These are phyloP conservation scores for Delonix regia DNA, from an alignment of 306 rosid species.

Conservation along the genomic window DNA sequence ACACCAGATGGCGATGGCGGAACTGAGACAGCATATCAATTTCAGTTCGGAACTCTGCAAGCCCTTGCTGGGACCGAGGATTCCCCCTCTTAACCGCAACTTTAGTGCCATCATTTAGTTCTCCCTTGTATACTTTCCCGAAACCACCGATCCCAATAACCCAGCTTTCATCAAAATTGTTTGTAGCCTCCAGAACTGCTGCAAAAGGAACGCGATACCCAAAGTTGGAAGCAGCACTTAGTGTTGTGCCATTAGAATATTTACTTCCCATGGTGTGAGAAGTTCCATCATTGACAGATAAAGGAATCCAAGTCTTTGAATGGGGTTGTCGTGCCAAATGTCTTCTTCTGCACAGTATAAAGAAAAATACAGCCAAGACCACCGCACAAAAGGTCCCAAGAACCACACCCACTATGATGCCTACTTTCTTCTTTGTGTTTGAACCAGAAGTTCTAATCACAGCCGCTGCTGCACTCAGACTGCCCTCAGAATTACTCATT, in stretches of 20 bases:
- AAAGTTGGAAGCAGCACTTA: slow-evolving; percentile 65
- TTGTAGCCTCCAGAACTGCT: slow-evolving; percentile 82
- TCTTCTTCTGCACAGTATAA: slow-evolving; percentile 53
- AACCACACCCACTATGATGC: slow-evolving; percentile 65
- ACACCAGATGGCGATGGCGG: slow-evolving; percentile 95
- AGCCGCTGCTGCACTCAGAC: slow-evolving; percentile 54
- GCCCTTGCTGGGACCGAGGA: slow-evolving; percentile 87
- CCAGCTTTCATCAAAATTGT: slow-evolving; percentile 84
- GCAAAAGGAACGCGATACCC: slow-evolving; percentile 78
- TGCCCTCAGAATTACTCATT: slow-evolving; percentile 75
- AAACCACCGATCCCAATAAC: slow-evolving; percentile 94
- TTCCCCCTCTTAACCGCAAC: slow-evolving; percentile 97
- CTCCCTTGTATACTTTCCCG: slow-evolving; percentile 94
- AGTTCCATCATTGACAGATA: slow-evolving; percentile 65
- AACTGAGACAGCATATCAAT: slow-evolving; percentile 91
- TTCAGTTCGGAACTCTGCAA: slow-evolving; percentile 90
- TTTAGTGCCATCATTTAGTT: slow-evolving; percentile 73
- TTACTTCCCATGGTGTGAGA: slow-evolving; percentile 92
- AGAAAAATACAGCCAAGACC: slow-evolving; percentile 48
- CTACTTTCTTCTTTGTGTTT: slow-evolving; percentile 54
- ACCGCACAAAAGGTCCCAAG: slow-evolving; percentile 57
- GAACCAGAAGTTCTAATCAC: slow-evolving; percentile 38
- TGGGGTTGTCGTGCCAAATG: slow-evolving; percentile 48
- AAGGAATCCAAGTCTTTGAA: slow-evolving; percentile 83
- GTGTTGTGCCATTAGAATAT: slow-evolving; percentile 70